A percentile compares a stretch with the other conserved stretches of the same genome.
Conservation (phyloP, 1,284 basidiomycete genomes). For the Ustilago nuda region DNA sequence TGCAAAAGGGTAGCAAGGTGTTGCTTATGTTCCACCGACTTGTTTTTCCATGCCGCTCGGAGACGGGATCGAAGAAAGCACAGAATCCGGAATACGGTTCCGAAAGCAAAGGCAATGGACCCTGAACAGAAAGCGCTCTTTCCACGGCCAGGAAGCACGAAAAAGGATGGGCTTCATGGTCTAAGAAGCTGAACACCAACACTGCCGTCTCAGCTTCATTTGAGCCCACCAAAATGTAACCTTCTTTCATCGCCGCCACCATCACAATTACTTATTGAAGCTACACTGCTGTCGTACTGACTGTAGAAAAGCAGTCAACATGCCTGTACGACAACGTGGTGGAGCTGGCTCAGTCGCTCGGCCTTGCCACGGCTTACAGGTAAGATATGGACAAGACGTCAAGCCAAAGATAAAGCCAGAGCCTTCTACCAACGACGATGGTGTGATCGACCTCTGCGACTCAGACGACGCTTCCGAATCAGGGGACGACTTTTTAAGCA, state of each 20-base stretch:
- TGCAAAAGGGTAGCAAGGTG: no score
- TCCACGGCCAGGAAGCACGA: no score
- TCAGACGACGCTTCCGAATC: slow-evolving; percentile 11
- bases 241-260: not conserved
- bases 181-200: not conserved
- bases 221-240: not conserved
- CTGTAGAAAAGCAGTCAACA: not conserved
- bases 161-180: no score
- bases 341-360: not conserved
- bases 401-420: slow-evolving; percentile 25
- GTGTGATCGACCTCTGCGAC: slow-evolving; percentile 39
- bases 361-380: not conserved
- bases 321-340: slow-evolving; percentile 22
- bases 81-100: no score
- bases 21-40: no score
- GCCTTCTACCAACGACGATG: slow-evolving; percentile 2
- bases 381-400: not conserved
- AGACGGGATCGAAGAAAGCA: no score
- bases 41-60: no score
- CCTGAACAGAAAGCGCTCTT: no score
- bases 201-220: no score
- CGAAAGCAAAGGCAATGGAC: no score
- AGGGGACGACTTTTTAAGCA: slow-evolving; percentile 20
- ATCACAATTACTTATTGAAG: not conserved
- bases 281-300: not conserved